Conservation (phyloP, 2,329 filamentous ascomycete species). For the Trichophyton equinum region DNA sequence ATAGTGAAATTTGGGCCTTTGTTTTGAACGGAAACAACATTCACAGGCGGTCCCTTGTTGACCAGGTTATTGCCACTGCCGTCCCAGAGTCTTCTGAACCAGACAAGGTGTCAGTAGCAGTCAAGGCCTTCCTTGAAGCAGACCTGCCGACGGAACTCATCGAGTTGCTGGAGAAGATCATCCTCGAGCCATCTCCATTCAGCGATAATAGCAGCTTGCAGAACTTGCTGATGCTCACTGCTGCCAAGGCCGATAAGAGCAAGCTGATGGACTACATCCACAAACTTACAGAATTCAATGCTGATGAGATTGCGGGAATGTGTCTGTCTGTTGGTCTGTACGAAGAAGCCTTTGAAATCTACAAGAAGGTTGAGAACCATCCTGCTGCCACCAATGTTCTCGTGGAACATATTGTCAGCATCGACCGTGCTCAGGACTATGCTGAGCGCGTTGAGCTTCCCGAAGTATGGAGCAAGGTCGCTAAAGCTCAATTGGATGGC, state of each 20-base stretch:
- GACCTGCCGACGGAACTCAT: constrained; percentile 91
- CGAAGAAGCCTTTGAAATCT: constrained; percentile 96
- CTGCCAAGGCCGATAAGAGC: constrained; percentile 89
- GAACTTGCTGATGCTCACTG: constrained; percentile 91
- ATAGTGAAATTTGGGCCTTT: constrained; percentile 84
- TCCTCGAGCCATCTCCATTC: constrained; percentile 97
- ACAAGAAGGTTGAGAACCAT: constrained; percentile 94
- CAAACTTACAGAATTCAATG: constrained; percentile 73
- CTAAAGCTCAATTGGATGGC: constrained; percentile 93
- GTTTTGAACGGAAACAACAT: constrained; percentile 93
- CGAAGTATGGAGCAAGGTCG: constrained; percentile 96
- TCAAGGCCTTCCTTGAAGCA: constrained; percentile 80
- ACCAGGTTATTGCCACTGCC: constrained; percentile 91
- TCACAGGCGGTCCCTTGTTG: constrained; percentile 81
- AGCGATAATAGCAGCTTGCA: constrained; percentile 95
- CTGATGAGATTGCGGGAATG: constrained; percentile 82
- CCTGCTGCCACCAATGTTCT: constrained; percentile 77
- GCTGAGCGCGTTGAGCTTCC: constrained; percentile 88
- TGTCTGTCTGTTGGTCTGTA: constrained; percentile 91
- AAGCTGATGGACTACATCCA: constrained; percentile 96
- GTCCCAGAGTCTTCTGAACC: constrained; percentile 88
- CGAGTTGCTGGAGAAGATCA: constrained; percentile 96
- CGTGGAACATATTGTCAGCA: constrained; percentile 93
- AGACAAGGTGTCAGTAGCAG: constrained; percentile 85
- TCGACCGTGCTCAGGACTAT: constrained; percentile 90